phyloP scores from a whole-genome alignment of 1,284 basidiomycete genomes.

The Phlebopus sp. region DNA sequence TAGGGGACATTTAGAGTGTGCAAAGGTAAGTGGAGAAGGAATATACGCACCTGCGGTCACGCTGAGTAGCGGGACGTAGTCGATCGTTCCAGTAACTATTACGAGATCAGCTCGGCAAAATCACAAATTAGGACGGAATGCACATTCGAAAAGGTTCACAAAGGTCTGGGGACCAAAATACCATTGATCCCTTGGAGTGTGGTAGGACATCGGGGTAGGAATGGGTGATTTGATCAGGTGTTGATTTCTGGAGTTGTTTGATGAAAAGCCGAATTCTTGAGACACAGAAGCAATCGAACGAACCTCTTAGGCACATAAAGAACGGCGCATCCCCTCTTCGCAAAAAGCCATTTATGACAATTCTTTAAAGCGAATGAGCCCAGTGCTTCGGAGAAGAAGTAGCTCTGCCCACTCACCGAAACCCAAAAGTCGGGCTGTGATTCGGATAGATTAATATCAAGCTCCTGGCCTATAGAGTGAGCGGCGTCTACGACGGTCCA shows the following conservation, averaged over 20 bases:
- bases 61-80: slow-evolving; percentile 54
- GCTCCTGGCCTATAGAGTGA: slow-evolving; percentile 74
- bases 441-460: slow-evolving; percentile 57
- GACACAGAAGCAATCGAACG: slow-evolving; percentile 11
- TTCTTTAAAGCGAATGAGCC: slow-evolving; percentile 43
- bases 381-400: background rate
- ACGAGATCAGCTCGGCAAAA: slow-evolving; percentile 7
- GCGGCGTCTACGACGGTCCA: slow-evolving; percentile 81
- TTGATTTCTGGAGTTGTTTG: slow-evolving; percentile 51
- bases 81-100: slow-evolving; percentile 71
- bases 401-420: slow-evolving; percentile 46
- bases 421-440: slow-evolving; percentile 78
- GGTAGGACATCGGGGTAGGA: slow-evolving; percentile 69
- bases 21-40: slow-evolving; percentile 10
- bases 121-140: slow-evolving; percentile 10
- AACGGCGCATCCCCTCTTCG: slow-evolving; percentile 69
- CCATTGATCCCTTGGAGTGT: slow-evolving; percentile 37
- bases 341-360: slow-evolving; percentile 83
- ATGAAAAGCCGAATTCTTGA: background rate
- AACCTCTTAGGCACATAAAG: slow-evolving; percentile 79
- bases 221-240: slow-evolving; percentile 71
- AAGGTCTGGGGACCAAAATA: slow-evolving; percentile 42
- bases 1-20: slow-evolving; percentile 25
- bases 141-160: slow-evolving; percentile 60
- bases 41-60: slow-evolving; percentile 48